Conservation (phyloP, 177 flowering plant species). For the Vitis hybrid region DNA sequence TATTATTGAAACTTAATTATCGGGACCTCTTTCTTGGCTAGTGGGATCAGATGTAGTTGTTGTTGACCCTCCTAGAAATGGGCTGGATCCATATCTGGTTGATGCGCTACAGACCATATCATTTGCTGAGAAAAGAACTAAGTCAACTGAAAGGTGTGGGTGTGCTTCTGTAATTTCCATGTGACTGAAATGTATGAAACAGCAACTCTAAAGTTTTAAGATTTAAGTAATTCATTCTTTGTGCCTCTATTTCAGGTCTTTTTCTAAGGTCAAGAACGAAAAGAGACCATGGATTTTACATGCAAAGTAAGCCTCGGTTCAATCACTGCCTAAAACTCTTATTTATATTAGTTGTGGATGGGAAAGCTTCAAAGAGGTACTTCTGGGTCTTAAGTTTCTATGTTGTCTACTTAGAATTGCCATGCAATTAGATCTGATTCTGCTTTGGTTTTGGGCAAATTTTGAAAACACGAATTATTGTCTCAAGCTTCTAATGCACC, state of each 20-base stretch:
- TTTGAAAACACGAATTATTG: not conserved
- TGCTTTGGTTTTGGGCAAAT: slow-evolving; percentile 3
- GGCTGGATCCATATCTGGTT: slow-evolving; percentile 68
- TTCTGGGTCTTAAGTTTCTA: not conserved
- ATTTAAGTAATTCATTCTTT: not conserved
- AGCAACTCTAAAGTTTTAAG: not conserved
- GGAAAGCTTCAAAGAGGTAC: slow-evolving; percentile 97
- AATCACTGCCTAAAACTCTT: slow-evolving; percentile 69
- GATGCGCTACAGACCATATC: slow-evolving; percentile 49
- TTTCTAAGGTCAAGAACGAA: slow-evolving; percentile 55
- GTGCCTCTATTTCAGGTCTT: slow-evolving; percentile 31
- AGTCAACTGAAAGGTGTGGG: slow-evolving; percentile 48
- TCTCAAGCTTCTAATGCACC: slow-evolving; percentile 12
- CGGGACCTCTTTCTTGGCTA: slow-evolving; percentile 85
- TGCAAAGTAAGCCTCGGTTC: slow-evolving; percentile 70
- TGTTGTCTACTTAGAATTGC: not conserved
- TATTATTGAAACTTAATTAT: no score
- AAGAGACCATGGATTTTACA: slow-evolving; percentile 94
- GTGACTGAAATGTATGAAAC: not conserved
- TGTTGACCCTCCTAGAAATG: slow-evolving; percentile 96
- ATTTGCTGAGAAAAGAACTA: slow-evolving; percentile 39
- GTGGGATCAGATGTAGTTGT: slow-evolving; percentile 85
- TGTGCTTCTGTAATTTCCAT: not conserved
- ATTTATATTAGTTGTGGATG: slow-evolving; percentile 97
- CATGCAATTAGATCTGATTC: not conserved